Conservation (phyloP, 2,329 filamentous ascomycete species). For the Curvularia sp. region DNA sequence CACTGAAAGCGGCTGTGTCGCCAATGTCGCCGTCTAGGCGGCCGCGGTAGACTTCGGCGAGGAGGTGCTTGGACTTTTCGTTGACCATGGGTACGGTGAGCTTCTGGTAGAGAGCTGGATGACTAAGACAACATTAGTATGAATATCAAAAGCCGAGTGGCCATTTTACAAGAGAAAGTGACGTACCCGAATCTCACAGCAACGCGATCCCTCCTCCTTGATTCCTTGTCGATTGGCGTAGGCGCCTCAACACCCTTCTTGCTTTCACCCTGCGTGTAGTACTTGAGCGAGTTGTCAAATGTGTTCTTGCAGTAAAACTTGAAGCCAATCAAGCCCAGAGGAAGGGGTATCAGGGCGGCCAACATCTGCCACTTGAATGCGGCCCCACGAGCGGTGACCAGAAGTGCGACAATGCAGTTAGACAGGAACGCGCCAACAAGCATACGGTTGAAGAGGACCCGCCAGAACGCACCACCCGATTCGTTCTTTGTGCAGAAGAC, state of each 20-base stretch:
- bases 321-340: constrained; percentile 79
- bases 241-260: constrained; percentile 58
- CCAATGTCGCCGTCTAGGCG: constrained; percentile 68
- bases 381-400: constrained; percentile 71
- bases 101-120: constrained; percentile 87
- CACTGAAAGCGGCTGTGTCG: constrained; percentile 76
- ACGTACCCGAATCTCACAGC: constrained; percentile 71
- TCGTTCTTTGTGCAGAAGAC: constrained; percentile 97
- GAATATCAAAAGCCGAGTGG: too few relatives aligned
- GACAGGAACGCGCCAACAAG: constrained; percentile 81
- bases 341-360: constrained; percentile 73
- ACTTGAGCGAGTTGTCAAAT: constrained; percentile 83
- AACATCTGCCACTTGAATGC: constrained; percentile 61
- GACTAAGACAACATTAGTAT: constrained; percentile 52
- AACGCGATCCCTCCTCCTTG: constrained; percentile 67
- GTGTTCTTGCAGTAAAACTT: constrained; percentile 80
- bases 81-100: constrained; percentile 96
- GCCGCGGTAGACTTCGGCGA: constrained; percentile 85
- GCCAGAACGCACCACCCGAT: constrained; percentile 92
- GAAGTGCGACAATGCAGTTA: constrained; percentile 78
- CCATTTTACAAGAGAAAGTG: too few relatives aligned
- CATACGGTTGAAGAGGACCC: constrained; percentile 89
- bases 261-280: constrained; percentile 71
- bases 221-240: constrained; percentile 52
- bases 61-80: constrained; percentile 83